A percentile compares a stretch with the other conserved stretches of the same genome.
phyloP scores from a whole-genome alignment of 208 protist species.

The Crithidia bombi region DNA sequence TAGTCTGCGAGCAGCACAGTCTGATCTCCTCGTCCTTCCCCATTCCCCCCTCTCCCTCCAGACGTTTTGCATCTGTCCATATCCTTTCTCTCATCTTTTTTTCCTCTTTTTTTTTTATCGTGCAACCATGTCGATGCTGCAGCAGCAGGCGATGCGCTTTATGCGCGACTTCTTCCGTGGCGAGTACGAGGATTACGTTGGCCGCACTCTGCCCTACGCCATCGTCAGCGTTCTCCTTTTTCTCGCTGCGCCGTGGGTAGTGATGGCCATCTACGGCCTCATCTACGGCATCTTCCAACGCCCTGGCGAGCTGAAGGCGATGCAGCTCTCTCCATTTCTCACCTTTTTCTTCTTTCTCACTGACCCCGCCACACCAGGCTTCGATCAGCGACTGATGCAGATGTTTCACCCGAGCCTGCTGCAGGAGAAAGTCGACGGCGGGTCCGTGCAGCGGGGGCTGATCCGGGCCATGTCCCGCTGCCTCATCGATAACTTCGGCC shows the following conservation, averaged over 20 bases:
- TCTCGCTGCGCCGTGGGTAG: constrained; percentile 48
- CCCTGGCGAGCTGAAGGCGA: constrained; percentile 33
- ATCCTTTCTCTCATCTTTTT: not conserved
- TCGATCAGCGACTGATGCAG: constrained; percentile 70
- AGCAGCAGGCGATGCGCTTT: constrained; percentile 24
- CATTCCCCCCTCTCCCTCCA: too few species aligned
- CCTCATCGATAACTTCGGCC: constrained; percentile 57
- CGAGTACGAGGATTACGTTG: constrained; percentile 20
- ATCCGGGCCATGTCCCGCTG: constrained; percentile 84
- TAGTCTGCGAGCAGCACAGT: too few species aligned
- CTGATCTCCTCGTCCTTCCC: too few species aligned
- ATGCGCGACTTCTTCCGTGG: constrained; percentile 25
- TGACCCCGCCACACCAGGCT: constrained; percentile 65
- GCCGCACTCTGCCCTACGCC: constrained; percentile 24
- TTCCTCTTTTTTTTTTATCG: not conserved
- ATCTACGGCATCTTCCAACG: constrained; percentile 61
- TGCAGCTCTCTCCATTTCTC: constrained; percentile 58
- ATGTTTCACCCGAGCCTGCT: constrained; percentile 80
- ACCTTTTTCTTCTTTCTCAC: constrained; percentile 77
- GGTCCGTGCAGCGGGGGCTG: constrained; percentile 63
- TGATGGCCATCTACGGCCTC: constrained; percentile 42
- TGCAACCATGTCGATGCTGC: constrained; percentile 17
- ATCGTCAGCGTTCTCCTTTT: constrained; percentile 27
- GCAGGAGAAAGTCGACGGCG: constrained; percentile 30
- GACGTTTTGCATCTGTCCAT: not conserved